phyloP scores from a whole-genome alignment of 495 filamentous ascomycete genomes.

The Pyrenula massariospora region DNA sequence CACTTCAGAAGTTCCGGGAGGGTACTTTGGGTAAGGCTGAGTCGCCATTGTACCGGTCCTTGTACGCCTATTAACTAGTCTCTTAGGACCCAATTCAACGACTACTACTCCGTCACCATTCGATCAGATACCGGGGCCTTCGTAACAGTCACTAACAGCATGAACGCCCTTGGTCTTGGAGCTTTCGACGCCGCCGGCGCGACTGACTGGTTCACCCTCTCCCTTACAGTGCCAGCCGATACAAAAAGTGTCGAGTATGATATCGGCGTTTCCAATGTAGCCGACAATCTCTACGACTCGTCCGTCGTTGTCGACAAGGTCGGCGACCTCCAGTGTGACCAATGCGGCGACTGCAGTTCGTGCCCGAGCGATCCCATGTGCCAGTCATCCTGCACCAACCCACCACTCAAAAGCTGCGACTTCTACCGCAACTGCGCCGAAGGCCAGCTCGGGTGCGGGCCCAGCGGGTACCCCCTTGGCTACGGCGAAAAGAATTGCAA shows the following conservation, averaged over 20 bases:
- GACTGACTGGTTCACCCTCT: not conserved
- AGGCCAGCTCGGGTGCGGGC: not conserved
- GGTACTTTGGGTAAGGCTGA: not conserved
- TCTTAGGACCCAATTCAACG: not conserved
- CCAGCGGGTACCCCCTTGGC: not conserved
- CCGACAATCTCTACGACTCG: not conserved
- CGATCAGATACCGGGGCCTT: not conserved
- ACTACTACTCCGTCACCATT: not conserved
- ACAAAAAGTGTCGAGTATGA: not conserved
- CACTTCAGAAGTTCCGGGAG: not conserved
- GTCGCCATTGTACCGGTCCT: not conserved
- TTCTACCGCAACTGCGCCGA: slow-evolving; percentile 1
- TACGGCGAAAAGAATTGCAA: slow-evolving; percentile 1
- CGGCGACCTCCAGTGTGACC: not conserved
- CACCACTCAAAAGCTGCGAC: not conserved
- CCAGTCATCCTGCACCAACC: not conserved
- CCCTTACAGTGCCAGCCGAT: not conserved
- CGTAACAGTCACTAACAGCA: not conserved
- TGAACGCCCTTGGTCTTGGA: not conserved
- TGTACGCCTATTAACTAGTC: not conserved
- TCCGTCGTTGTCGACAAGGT: not conserved
- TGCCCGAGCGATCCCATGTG: not conserved
- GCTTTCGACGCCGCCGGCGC: not conserved
- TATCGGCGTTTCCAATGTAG: not conserved
- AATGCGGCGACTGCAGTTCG: not conserved